Evolutionary conservation across 225 moss, liverwort and hornwort genomes (phyloP).

Genomic region (Anthoceros angustus): DNA sequence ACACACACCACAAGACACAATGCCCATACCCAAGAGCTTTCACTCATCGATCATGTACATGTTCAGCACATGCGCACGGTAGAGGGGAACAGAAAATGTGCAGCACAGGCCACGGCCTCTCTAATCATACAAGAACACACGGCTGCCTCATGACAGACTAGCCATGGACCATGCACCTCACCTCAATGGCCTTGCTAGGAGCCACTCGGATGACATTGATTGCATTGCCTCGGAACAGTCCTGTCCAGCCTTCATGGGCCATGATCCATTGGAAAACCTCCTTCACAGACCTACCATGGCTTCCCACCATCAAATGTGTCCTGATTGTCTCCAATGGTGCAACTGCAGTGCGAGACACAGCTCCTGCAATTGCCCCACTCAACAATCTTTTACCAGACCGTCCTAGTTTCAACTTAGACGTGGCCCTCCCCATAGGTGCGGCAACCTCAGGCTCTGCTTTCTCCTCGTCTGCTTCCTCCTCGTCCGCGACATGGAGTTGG

Average conservation of each 20-base stretch:
- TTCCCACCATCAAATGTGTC: conserved; percentile 73
- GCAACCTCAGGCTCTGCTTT: conserved; percentile 6
- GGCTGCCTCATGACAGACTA: background rate
- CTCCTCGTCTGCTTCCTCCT: conserved; percentile 14
- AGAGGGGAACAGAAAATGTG: background rate
- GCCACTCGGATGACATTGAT: conserved; percentile 70
- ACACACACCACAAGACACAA: background rate
- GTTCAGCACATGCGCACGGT: too few relatives aligned
- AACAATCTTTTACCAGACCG: conserved; percentile 48
- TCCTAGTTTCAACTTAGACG: conserved; percentile 53
- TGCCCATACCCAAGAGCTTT: background rate
- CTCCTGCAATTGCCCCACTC: conserved; percentile 68
- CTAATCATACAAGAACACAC: background rate
- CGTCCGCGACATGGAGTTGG: background rate
- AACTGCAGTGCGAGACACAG: conserved; percentile 63
- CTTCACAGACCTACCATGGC: conserved; percentile 33
- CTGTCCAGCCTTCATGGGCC: conserved; percentile 54
- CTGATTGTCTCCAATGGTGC: conserved; percentile 67
- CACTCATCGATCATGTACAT: background rate
- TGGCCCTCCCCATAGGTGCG: conserved; percentile 12
- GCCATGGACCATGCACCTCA: conserved; percentile 9
- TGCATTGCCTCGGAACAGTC: conserved; percentile 60
- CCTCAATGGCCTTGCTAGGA: conserved; percentile 80
- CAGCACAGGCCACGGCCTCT: background rate
- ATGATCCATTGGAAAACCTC: conserved; percentile 56